A percentile compares a stretch with the other conserved stretches of the same genome.
Evolutionary conservation across 345 rosid species (phyloP).

Genomic region (Salix purpurea): DNA sequence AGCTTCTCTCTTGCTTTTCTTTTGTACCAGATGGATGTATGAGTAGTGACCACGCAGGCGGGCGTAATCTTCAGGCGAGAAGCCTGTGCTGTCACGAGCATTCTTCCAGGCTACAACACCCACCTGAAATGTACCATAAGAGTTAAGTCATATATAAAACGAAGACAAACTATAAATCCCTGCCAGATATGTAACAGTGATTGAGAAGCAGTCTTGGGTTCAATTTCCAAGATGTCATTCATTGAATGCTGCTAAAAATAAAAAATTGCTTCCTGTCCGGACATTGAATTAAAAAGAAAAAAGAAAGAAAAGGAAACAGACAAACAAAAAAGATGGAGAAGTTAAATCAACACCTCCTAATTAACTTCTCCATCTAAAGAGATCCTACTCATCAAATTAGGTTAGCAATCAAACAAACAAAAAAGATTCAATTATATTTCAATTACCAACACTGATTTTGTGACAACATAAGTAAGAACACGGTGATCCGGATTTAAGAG

Average conservation of each 20-base stretch:
- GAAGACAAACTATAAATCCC: background rate
- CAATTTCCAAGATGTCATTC: background rate
- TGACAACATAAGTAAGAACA: background rate
- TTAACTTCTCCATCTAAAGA: background rate
- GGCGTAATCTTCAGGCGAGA: slow-evolving; percentile 93
- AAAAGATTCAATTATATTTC: background rate
- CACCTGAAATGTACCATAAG: slow-evolving; percentile 42
- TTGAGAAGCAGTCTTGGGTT: background rate
- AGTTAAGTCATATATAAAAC: background rate
- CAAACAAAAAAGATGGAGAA: background rate
- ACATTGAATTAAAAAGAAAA: background rate
- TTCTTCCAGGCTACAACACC: slow-evolving; percentile 90
- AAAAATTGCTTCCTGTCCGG: background rate
- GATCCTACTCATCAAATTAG: background rate
- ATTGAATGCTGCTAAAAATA: background rate
- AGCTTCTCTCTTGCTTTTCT: slow-evolving; percentile 51
- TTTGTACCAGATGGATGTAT: slow-evolving; percentile 86
- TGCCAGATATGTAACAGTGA: background rate
- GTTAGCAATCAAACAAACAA: background rate
- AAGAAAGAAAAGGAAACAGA: too few species aligned
- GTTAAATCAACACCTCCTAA: background rate
- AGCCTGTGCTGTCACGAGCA: slow-evolving; percentile 81
- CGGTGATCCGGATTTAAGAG: background rate
- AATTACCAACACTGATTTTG: background rate
- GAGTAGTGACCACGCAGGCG: slow-evolving; percentile 95